Evolutionary conservation across 176 grass and related monocot species (phyloP), one percentile per base, ranked within the genome.

Genomic region (Avena atlantica): DNA sequence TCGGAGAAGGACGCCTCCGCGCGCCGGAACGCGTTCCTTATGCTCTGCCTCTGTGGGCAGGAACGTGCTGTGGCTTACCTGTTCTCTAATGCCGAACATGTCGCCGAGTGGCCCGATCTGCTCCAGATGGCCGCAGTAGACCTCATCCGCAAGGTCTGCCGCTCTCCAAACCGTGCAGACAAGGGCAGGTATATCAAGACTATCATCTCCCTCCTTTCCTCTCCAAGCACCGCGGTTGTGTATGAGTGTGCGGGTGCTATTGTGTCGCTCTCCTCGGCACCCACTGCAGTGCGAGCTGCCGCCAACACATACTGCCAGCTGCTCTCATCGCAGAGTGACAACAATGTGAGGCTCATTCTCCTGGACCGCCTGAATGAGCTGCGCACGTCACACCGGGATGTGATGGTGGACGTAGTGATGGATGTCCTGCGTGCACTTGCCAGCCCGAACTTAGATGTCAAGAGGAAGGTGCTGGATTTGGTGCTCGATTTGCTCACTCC

Each of bases 371-470:
- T 95, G 13, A 78, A 87, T 47, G 93, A 91, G 71, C 81, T 95
- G 78, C 72, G 89, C 8, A 69, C 75, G 10, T 82, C 83, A 0
- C 91, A 95, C 51, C 85, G 89, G 7, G 91, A 95, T 53, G 86
- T 93, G n/a, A 93, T 95, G 91, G 91, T 92, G 60, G 86, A 89
- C 69, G 78, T 87, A 13, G 93, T 95, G 5, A 95, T 95, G 93
- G 93, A 95, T 27, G 89, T 91, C 64, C 50, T 95, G 7, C 91
- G 89, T 1, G 83, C 91, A 0, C 93, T 95, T 1, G 69, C 86
- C n/a, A 93, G 91, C 77, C 93, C 93, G 0, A 95, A 95, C 24
- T 73, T 92, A 12, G 93, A 95, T 29, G 88, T 95, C 65, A 87
- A 84, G 68, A 85, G 58, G 78, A 95, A 95, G 86, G 91, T 91